phyloP scores from a whole-genome alignment of 2,329 filamentous ascomycete genomes.

The Stachybotrys chlorohalonatus region DNA sequence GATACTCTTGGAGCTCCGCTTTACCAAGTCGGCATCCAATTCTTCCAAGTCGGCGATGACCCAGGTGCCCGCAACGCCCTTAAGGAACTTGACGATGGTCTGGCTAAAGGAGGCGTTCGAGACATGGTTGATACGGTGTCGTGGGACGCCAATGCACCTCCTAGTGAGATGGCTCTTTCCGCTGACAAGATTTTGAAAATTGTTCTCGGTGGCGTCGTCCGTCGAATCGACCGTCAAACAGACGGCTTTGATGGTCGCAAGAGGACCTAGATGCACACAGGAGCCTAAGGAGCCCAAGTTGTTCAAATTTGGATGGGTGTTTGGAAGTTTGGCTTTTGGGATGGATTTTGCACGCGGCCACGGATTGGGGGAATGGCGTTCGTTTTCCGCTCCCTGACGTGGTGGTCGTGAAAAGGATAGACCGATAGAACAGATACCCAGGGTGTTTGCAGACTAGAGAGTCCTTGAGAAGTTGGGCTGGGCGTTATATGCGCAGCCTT shows the following conservation, averaged over 20 bases:
- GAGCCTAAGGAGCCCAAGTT: no score
- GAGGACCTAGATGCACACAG: neutral
- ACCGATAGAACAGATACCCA: neutral
- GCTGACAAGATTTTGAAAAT: slow-evolving; percentile 70
- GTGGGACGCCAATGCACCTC: slow-evolving; percentile 47
- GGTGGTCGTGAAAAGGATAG: neutral
- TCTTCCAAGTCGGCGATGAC: slow-evolving; percentile 87
- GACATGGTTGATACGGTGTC: slow-evolving; percentile 92
- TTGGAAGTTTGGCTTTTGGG: neutral
- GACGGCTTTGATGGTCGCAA: slow-evolving; percentile 6
- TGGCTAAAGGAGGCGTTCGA: slow-evolving; percentile 49
- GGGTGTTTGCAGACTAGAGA: neutral
- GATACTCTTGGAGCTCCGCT: slow-evolving; percentile 60
- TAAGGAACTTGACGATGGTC: slow-evolving; percentile 63
- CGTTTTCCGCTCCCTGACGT: no score
- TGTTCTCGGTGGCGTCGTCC: slow-evolving; percentile 68
- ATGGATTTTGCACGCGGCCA: neutral
- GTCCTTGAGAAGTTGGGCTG: no score
- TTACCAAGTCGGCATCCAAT: slow-evolving; percentile 86
- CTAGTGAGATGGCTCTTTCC: slow-evolving; percentile 37
- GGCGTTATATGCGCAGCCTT: no score
- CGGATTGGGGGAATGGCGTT: no score
- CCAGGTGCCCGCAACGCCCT: slow-evolving; percentile 54
- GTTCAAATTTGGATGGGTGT: no score
- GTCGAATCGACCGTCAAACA: slow-evolving; percentile 24